Evolutionary conservation across 345 rosid species (phyloP).

Genomic region (Noccaea bulbosa): DNA sequence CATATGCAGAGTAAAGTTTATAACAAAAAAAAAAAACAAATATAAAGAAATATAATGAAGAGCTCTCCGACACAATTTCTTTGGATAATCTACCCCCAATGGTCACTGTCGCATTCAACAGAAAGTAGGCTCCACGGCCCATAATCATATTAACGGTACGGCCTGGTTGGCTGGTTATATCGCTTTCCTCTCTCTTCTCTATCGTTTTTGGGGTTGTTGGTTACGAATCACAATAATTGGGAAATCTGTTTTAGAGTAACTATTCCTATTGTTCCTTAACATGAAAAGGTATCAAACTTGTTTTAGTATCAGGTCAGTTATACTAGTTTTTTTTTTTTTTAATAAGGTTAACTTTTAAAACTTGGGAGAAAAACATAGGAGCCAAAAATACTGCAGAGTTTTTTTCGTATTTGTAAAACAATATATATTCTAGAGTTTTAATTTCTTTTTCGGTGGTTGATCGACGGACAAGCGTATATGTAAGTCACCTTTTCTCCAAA

Average conservation of each 20-base stretch:
- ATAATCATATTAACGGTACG: slow-evolving; percentile 45
- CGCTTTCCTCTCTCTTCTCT: slow-evolving; percentile 23
- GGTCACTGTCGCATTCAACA: slow-evolving; percentile 42
- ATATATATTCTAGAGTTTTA: neutral
- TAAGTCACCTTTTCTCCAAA: neutral
- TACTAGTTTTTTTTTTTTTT: neutral
- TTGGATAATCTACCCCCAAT: slow-evolving; percentile 25
- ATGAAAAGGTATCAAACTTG: neutral
- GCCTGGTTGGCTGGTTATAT: slow-evolving; percentile 32
- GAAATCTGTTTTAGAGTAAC: neutral
- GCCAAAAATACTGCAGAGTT: neutral
- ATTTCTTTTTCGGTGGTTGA: neutral
- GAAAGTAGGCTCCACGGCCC: slow-evolving; percentile 50
- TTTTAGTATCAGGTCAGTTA: neutral
- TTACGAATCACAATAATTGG: slow-evolving; percentile 1
- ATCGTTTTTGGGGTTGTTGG: slow-evolving; percentile 26
- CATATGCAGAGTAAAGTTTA: neutral
- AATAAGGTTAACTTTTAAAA: neutral
- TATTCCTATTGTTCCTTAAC: neutral
- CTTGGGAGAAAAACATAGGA: neutral
- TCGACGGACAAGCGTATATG: neutral
- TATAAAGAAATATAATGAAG: neutral
- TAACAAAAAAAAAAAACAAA: neutral
- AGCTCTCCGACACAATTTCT: slow-evolving; percentile 41
- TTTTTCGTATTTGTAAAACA: neutral